Conservation (phyloP, 495 filamentous ascomycete species). For the Pseudevernia furfuracea region DNA sequence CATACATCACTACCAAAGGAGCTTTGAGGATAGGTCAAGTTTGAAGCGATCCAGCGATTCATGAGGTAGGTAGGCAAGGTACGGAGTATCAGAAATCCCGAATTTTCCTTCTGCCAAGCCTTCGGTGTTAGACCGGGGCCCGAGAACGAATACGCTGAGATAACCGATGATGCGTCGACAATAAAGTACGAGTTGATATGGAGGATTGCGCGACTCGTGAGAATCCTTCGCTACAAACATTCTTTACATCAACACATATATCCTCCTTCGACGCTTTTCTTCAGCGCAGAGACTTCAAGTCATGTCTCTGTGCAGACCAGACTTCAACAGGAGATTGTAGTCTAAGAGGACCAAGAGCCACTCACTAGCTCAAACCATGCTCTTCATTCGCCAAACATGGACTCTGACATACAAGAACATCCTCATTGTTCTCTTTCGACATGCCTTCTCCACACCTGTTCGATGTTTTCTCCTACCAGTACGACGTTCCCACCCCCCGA, state of each 20-base stretch:
- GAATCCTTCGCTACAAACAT: neutral
- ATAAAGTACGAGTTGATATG: too few species aligned
- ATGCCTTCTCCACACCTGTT: conserved; percentile 52
- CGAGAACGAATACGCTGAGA: neutral
- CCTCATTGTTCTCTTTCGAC: conserved; percentile 58
- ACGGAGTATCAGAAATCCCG: too few species aligned
- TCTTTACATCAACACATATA: neutral
- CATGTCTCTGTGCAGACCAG: neutral
- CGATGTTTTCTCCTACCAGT: conserved; percentile 61
- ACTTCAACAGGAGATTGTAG: neutral
- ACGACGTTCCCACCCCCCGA: neutral
- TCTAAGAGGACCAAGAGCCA: neutral
- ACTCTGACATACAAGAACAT: conserved; percentile 69
- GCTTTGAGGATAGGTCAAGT: too few species aligned
- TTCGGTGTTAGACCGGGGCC: too few species aligned
- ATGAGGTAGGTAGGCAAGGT: too few species aligned
- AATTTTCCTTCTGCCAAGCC: too few species aligned
- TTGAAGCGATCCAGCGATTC: too few species aligned
- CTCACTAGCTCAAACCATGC: conserved; percentile 34
- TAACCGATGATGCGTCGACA: too few species aligned
- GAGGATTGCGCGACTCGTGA: too few species aligned
- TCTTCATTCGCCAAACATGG: conserved; percentile 59
- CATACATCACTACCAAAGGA: too few species aligned
- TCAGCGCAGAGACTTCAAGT: neutral
- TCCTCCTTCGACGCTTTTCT: neutral